A percentile compares a stretch with the other conserved stretches of the same genome.
These are phyloP conservation scores for Spathaspora gorwiae DNA, from an alignment of 805 yeast species.

Conservation along the genomic window DNA sequence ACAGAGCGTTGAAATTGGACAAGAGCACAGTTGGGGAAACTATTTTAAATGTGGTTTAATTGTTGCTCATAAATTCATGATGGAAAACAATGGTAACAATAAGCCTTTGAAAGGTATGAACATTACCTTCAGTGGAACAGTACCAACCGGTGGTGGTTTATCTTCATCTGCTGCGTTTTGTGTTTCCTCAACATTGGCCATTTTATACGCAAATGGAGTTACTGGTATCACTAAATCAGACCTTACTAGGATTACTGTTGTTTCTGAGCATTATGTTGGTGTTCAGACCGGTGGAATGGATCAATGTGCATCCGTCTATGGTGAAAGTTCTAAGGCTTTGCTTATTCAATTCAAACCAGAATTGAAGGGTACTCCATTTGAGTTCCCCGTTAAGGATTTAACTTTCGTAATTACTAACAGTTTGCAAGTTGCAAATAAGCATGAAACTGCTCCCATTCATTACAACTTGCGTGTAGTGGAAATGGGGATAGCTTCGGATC, in stretches of 20 bases:
- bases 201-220: conserved; percentile 50
- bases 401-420: conserved; percentile 62
- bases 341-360: conserved; percentile 59
- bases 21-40: conserved; percentile 57
- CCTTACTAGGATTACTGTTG: conserved; percentile 56
- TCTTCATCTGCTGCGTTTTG: conserved; percentile 72
- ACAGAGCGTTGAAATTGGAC: conserved; percentile 34
- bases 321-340: conserved; percentile 53
- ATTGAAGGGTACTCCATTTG: conserved; percentile 49
- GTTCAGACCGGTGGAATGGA: conserved; percentile 81
- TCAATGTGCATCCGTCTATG: conserved; percentile 67
- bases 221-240: conserved; percentile 42
- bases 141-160: conserved; percentile 70
- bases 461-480: conserved; percentile 72
- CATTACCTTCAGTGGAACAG: conserved; percentile 55
- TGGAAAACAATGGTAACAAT: conserved; percentile 14
- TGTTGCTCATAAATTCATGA: conserved; percentile 48
- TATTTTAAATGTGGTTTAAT: conserved; percentile 63
- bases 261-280: conserved; percentile 67
- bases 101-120: conserved; percentile 45
- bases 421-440: conserved; percentile 57
- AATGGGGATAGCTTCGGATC: conserved; percentile 61
- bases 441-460: conserved; percentile 64
- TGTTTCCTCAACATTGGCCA: conserved; percentile 57
- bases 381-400: conserved; percentile 46